A percentile compares a stretch with the other conserved stretches of the same genome.
phyloP scores from a whole-genome alignment of 2,329 filamentous ascomycete genomes.

The Colletotrichum lindemuthianum region DNA sequence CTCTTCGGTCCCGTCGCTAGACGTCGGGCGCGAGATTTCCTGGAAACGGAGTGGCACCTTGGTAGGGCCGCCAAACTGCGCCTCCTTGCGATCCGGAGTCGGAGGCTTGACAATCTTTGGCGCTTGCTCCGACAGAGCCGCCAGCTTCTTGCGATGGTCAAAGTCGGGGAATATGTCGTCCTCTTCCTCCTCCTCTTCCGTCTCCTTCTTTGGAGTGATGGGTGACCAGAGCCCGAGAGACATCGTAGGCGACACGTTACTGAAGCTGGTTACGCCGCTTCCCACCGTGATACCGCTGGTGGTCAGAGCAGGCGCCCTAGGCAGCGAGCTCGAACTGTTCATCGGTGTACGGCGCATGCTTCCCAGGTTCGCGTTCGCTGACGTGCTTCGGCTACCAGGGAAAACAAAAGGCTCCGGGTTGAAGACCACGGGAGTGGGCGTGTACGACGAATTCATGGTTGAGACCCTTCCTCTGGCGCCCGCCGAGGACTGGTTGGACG shows the following conservation, averaged over 20 bases:
- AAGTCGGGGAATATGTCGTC: conserved; percentile 64
- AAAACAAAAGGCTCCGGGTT: conserved; percentile 51
- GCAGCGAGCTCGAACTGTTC: conserved; percentile 30
- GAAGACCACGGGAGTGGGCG: conserved; percentile 42
- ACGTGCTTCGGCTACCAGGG: conserved; percentile 54
- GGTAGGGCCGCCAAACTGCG: conserved; percentile 26
- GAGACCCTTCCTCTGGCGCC: conserved; percentile 50
- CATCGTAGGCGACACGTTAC: conserved; percentile 48
- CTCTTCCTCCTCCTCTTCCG: conserved; percentile 60
- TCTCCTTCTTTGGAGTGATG: conserved; percentile 44
- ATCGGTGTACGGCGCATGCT: conserved; percentile 46
- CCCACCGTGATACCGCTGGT: conserved; percentile 51
- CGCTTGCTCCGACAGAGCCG: conserved; percentile 25
- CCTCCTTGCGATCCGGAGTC: conserved; percentile 38
- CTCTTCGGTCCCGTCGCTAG: conserved; percentile 41
- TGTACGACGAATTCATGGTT: conserved; percentile 33
- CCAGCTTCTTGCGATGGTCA: conserved; percentile 49
- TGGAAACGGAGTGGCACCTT: conserved; percentile 34
- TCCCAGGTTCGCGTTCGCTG: conserved; percentile 53
- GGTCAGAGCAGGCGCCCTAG: conserved; percentile 44
- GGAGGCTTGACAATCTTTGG: conserved; percentile 29
- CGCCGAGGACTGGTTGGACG: conserved; percentile 42
- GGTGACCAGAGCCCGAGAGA: conserved; percentile 62
- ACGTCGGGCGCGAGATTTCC: conserved; percentile 35
- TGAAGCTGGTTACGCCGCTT: conserved; percentile 49